Percentiles rank a stretch among this genome's conserved stretches.
Conservation (phyloP, 371 early-diverging fungal species). For the Mortierella sp. region DNA sequence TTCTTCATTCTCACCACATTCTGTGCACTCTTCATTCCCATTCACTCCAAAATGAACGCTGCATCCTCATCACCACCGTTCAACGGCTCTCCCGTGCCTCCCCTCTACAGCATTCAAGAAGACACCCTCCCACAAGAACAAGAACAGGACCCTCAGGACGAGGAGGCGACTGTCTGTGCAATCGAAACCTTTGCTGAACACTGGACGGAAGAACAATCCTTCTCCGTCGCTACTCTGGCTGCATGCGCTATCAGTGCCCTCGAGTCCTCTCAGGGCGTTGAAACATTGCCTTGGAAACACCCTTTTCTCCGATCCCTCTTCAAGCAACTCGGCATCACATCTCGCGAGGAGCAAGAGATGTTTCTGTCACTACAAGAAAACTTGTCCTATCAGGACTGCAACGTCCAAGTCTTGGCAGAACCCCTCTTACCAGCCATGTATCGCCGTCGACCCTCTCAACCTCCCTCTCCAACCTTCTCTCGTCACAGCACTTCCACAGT, state of each 20-base stretch:
- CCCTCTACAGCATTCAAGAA: neutral
- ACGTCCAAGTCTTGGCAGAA: conserved; percentile 43
- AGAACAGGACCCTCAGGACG: conserved; percentile 20
- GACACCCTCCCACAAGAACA: conserved; percentile 4
- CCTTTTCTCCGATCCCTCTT: conserved; percentile 48
- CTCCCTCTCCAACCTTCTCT: conserved; percentile 7
- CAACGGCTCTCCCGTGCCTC: neutral
- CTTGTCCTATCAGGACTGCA: conserved; percentile 54
- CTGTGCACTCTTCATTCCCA: neutral
- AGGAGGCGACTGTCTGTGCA: conserved; percentile 45
- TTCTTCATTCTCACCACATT: neutral
- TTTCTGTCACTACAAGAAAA: conserved; percentile 47
- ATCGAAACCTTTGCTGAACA: conserved; percentile 56
- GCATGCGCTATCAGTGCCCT: conserved; percentile 52
- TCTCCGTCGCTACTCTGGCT: conserved; percentile 49
- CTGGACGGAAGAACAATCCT: conserved; percentile 52
- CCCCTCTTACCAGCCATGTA: conserved; percentile 38
- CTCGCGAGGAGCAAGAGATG: conserved; percentile 57
- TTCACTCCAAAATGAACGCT: conserved; percentile 8
- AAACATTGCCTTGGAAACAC: conserved; percentile 55
- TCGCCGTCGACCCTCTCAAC: conserved; percentile 12
- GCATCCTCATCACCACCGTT: conserved; percentile 14
- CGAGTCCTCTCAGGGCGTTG: conserved; percentile 35
- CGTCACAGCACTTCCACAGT: conserved; percentile 10
- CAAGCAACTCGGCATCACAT: conserved; percentile 48